phyloP scores from a whole-genome alignment of 495 filamentous ascomycete genomes.

The Cercophora newfieldiana region DNA sequence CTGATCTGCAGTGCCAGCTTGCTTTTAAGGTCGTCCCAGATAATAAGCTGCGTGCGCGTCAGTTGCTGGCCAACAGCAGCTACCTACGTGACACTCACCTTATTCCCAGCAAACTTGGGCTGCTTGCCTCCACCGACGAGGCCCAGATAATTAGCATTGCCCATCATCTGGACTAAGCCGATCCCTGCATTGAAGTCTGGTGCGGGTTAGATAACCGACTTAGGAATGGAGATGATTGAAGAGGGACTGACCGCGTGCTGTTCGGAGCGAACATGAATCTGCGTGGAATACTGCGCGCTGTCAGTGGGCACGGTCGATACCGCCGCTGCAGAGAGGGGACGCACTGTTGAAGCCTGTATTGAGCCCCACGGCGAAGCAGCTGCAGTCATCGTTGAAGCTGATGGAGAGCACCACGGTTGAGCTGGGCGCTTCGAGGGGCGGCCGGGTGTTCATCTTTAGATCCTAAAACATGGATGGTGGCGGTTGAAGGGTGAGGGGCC shows the following conservation, averaged over 20 bases:
- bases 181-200: conserved; percentile 85
- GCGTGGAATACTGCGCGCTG: conserved; percentile 68
- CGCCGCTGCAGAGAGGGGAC: conserved; percentile 26
- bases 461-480: conserved; percentile 1
- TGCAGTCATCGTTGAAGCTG: conserved; percentile 83
- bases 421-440: conserved; percentile 73
- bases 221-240: not conserved
- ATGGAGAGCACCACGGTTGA: conserved; percentile 77
- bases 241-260: conserved; percentile 41
- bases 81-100: conserved; percentile 51
- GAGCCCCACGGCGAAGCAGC: conserved; percentile 85
- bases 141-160: conserved; percentile 82
- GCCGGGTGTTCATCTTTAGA: conserved; percentile 82
- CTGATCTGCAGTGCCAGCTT: conserved; percentile 64
- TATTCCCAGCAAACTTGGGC: conserved; percentile 85
- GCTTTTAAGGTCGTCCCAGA: conserved; percentile 88
- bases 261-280: conserved; percentile 72
- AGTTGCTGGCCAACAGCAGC: conserved; percentile 9
- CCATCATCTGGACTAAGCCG: conserved; percentile 82
- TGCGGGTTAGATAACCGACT: not conserved
- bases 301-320: conserved; percentile 17
- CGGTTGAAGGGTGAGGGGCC: not conserved
- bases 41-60: conserved; percentile 58
- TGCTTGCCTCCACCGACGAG: conserved; percentile 86
- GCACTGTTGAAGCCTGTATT: conserved; percentile 85